phyloP scores from a whole-genome alignment of 495 filamentous ascomycete species.

The Schizothecium vesticola region DNA sequence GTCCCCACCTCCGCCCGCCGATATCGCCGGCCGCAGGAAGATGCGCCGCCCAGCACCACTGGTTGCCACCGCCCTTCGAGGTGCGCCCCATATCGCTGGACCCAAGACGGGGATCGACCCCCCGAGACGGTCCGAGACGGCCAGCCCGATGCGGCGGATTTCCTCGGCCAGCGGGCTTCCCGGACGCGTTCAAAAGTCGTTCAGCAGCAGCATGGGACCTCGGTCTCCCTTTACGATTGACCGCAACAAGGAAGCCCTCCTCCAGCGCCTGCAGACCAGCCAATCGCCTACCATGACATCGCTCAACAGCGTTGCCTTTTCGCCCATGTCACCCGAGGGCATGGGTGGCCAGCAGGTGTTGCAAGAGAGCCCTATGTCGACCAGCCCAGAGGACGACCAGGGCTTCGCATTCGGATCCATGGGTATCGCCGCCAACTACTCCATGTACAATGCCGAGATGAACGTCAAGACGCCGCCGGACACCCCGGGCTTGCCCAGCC shows the following conservation, averaged over 20 bases:
- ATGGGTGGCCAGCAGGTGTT: conserved; percentile 22
- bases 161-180: conserved; percentile 35
- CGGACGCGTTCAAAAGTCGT: conserved; percentile 40
- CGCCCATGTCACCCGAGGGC: conserved; percentile 30
- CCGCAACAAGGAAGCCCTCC: conserved; percentile 37
- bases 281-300: conserved; percentile 35
- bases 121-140: conserved; percentile 31
- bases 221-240: conserved; percentile 42
- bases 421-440: conserved; percentile 13
- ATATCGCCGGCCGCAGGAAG: conserved; percentile 46
- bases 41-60: conserved; percentile 40
- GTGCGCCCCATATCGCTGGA: conserved; percentile 27
- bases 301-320: conserved; percentile 25
- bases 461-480: conserved; percentile 42
- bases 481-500: conserved; percentile 36
- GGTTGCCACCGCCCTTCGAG: conserved; percentile 31
- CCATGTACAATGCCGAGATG: conserved; percentile 29
- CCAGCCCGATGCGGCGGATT: conserved; percentile 44
- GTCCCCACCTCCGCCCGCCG: conserved; percentile 42
- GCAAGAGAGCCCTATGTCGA: conserved; percentile 28
- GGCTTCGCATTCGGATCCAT: conserved; percentile 26
- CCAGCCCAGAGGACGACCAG: conserved; percentile 36
- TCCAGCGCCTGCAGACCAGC: conserved; percentile 29
- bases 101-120: conserved; percentile 38
- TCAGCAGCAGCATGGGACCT: conserved; percentile 28